phyloP scores from a whole-genome alignment of 495 filamentous ascomycete species.

The Barbatosphaeria neglecta region DNA sequence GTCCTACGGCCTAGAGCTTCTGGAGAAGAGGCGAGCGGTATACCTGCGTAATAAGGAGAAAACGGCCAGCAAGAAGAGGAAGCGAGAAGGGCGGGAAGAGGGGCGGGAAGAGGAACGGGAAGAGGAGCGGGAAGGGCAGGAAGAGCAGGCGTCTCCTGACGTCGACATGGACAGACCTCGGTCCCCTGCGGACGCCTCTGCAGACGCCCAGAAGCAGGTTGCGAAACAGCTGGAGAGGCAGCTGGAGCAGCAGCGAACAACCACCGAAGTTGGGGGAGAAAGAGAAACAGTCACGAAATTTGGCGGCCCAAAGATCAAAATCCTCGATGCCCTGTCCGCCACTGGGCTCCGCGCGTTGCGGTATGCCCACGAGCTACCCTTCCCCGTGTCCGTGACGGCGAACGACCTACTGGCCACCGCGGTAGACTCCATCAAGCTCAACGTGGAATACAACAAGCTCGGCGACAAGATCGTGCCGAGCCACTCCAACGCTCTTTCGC shows the following conservation, averaged over 20 bases:
- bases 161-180: too few species aligned
- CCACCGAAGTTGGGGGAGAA: constrained; percentile 9
- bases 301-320: constrained; percentile 45
- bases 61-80: constrained; percentile 32
- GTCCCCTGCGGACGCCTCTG: too few species aligned
- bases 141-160: too few species aligned
- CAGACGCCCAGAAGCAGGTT: constrained; percentile 10
- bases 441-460: constrained; percentile 71
- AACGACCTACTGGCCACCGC: constrained; percentile 78
- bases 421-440: constrained; percentile 66
- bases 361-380: constrained; percentile 83
- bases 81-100: constrained; percentile 25
- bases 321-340: constrained; percentile 90
- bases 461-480: constrained; percentile 56
- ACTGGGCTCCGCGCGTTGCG: constrained; percentile 86
- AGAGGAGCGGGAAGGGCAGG: too few species aligned
- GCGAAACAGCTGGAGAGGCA: constrained; percentile 10
- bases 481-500: constrained; percentile 71
- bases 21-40: constrained; percentile 34
- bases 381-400: constrained; percentile 67
- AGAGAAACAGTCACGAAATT: constrained; percentile 5
- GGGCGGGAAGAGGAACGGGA: neutral
- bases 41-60: constrained; percentile 26
- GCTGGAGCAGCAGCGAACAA: neutral
- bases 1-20: constrained; percentile 60